Conservation (phyloP, 129 eudicot species). For the Logfia minima region DNA sequence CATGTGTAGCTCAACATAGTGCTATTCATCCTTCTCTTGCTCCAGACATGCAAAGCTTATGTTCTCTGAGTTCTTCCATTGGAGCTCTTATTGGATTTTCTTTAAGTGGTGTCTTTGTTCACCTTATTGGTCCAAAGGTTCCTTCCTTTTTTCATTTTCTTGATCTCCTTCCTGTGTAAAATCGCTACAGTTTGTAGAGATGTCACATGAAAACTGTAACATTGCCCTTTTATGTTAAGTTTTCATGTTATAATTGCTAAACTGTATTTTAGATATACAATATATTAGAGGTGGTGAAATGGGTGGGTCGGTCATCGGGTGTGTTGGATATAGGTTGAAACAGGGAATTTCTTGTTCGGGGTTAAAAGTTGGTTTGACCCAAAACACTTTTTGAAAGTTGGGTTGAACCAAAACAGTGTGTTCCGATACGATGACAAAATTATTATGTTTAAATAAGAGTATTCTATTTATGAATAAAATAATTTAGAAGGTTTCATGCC, state of each 20-base stretch:
- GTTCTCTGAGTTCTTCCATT: slow-evolving; percentile 72
- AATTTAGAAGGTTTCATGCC: background rate
- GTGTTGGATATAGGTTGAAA: background rate
- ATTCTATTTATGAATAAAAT: background rate
- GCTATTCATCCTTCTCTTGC: slow-evolving; percentile 71
- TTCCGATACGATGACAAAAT: background rate
- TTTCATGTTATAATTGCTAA: background rate
- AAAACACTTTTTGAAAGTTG: too few species aligned
- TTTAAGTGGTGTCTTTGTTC: slow-evolving; percentile 85
- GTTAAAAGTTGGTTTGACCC: background rate
- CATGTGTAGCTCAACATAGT: slow-evolving; percentile 87
- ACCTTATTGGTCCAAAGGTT: slow-evolving; percentile 91
- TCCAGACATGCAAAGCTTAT: slow-evolving; percentile 92
- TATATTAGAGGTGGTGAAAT: background rate
- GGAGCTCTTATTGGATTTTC: slow-evolving; percentile 79
- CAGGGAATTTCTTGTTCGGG: too few species aligned
- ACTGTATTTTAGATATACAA: background rate
- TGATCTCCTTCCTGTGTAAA: background rate
- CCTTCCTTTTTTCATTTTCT: slow-evolving; percentile 7
- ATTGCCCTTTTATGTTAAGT: background rate
- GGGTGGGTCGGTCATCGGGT: background rate
- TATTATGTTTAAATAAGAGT: background rate
- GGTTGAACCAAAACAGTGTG: background rate
- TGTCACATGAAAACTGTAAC: slow-evolving; percentile 28
- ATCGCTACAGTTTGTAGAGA: background rate